Conservation (phyloP, 192 early-diverging fungal species). For the Physocladia obscura region DNA sequence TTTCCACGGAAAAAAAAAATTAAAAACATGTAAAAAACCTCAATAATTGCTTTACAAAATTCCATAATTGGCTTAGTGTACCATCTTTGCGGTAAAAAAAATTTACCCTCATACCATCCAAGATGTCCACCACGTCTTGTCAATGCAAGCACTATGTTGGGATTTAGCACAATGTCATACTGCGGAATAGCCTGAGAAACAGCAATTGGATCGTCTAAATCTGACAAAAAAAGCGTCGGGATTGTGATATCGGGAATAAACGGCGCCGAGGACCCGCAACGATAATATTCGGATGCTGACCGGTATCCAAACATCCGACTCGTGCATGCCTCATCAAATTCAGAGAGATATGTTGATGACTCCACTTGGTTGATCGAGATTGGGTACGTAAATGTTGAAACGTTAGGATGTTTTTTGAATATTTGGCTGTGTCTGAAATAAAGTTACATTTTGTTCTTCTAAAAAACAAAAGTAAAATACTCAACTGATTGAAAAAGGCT, state of each 20-base stretch:
- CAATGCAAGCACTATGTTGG: conserved; percentile 74
- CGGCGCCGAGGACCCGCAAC: conserved; percentile 39
- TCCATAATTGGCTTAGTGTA: conserved; percentile 43
- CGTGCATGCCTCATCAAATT: conserved; percentile 85
- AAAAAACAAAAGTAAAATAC: background rate
- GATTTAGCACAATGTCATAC: conserved; percentile 73
- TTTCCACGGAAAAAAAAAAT: background rate
- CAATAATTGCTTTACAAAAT: conserved; percentile 26
- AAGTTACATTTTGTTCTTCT: background rate
- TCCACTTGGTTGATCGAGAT: conserved; percentile 1
- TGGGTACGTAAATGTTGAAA: conserved; percentile 14
- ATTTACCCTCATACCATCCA: conserved; percentile 75
- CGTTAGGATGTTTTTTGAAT: background rate
- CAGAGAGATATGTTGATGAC: conserved; percentile 58
- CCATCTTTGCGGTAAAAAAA: conserved; percentile 34
- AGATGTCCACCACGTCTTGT: conserved; percentile 88
- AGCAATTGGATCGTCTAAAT: conserved; percentile 92
- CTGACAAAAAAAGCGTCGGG: conserved; percentile 80
- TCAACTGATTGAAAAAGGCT: conserved; percentile 42
- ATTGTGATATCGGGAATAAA: conserved; percentile 56
- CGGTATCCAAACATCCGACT: conserved; percentile 74
- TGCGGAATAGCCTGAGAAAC: conserved; percentile 64
- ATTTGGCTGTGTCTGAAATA: background rate
- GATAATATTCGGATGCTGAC: conserved; percentile 75
- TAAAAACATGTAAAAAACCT: background rate